Conservation (phyloP, 768 basidiomycete species). For the Glaciozyma antarctica region DNA sequence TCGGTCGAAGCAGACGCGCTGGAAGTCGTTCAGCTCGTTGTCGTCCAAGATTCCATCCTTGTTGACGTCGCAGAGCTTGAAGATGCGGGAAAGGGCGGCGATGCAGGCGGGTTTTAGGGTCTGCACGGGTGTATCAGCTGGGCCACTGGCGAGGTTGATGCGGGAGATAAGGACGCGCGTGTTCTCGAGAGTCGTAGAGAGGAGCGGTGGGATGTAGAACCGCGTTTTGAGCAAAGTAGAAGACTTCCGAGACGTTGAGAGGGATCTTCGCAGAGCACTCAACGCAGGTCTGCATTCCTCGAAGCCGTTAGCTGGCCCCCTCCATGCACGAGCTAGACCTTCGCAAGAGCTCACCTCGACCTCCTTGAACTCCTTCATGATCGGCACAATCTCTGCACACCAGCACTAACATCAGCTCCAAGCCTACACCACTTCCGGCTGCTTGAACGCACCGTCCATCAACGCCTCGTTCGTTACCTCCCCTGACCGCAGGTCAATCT, state of each 20-base stretch:
- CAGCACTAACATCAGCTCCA: background rate
- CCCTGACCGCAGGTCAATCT: conserved; percentile 89
- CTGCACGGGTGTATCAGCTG: conserved; percentile 35
- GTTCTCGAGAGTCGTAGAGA: conserved; percentile 89
- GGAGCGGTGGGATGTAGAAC: conserved; percentile 95
- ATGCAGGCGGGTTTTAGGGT: conserved; percentile 85
- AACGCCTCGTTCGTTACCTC: conserved; percentile 87
- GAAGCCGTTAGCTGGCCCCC: background rate
- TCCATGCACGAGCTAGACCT: background rate
- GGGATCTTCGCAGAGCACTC: conserved; percentile 46
- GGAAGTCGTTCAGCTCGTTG: conserved; percentile 90
- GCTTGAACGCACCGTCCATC: conserved; percentile 52
- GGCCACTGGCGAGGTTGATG: background rate
- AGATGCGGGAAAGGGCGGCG: conserved; percentile 80
- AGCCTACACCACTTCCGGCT: background rate
- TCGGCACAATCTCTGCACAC: conserved; percentile 62
- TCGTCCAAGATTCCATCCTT: conserved; percentile 88
- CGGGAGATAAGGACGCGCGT: conserved; percentile 46
- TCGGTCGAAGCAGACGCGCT: conserved; percentile 90
- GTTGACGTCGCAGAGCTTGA: conserved; percentile 88
- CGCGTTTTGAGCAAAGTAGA: conserved; percentile 97
- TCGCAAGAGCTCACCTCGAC: conserved; percentile 17
- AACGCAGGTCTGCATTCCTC: conserved; percentile 67
- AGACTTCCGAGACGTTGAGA: conserved; percentile 71
- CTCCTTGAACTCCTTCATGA: conserved; percentile 95